These are phyloP conservation scores for Epichloe aotearoae DNA, from an alignment of 2,329 filamentous ascomycete genomes.

Conservation along the genomic window DNA sequence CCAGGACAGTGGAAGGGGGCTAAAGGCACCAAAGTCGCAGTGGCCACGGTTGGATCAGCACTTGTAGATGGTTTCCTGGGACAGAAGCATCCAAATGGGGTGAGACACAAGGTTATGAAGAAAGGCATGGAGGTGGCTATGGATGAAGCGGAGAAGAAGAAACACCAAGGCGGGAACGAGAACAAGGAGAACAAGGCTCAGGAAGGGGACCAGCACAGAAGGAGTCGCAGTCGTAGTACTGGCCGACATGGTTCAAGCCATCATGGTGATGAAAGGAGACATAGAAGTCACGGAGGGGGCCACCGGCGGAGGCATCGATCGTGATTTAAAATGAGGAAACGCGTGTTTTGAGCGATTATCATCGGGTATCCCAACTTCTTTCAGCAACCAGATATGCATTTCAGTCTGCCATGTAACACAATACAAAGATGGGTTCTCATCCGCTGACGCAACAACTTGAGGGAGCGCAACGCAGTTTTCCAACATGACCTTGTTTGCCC, in stretches of 20 bases:
- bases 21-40: conserved; percentile 35
- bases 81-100: conserved; percentile 17
- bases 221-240: background rate
- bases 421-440: too few species aligned
- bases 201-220: too few species aligned
- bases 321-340: background rate
- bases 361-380: too few species aligned
- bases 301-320: background rate
- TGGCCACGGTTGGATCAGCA: conserved; percentile 34
- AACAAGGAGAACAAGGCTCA: background rate
- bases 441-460: too few species aligned
- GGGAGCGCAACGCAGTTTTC: too few species aligned
- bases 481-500: too few species aligned
- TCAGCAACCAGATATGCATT: too few species aligned
- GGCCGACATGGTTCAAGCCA: background rate
- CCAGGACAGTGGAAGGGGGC: conserved; percentile 32
- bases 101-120: conserved; percentile 7
- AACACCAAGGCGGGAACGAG: background rate
- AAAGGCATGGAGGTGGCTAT: conserved; percentile 6
- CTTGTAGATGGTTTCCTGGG: conserved; percentile 33
- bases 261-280: background rate
- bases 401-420: too few species aligned
- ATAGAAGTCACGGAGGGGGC: background rate
- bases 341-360: background rate
- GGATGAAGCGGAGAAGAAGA: conserved; percentile 6